Evolutionary conservation across 2,329 filamentous ascomycete species (phyloP), one percentile per base, ranked within the genome.

Genomic region (Ophiostoma angusticollis): DNA sequence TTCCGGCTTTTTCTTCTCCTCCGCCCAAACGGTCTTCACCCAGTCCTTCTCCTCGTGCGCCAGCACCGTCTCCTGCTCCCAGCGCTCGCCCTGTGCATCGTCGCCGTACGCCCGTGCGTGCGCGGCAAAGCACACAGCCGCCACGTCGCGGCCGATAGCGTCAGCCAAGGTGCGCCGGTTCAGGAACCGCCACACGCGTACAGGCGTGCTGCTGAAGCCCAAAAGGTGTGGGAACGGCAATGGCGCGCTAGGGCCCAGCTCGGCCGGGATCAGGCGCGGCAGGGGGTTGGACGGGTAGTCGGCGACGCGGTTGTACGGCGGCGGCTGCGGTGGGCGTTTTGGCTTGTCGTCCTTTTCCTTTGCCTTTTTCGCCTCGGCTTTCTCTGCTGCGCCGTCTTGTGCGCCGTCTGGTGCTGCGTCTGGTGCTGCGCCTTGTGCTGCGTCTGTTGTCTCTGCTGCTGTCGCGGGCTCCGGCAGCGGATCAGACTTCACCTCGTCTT

Each of bases 171-270:
- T 63, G 39, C 91, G 80, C 45, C 80, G 79, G 57, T 80, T 93
- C 44, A 98, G 67, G 69, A 87, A 98, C 47, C 91, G 82, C 54
- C 81, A 82, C 44, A 96, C 68, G 44, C 91, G 80, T 47, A 78
- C 81, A 1, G 86, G 83, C 3, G 89, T 95, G 62, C 91, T 89
- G 46, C 83, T 65, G 66, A 98, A 93, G 44, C 91, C 91, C 22
- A 98, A 79, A 42, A 95, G 72, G 57, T 96, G 89, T 1, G 89
- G 89, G 58, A 93, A 83, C 30, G 74, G 67, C 43, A 98, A 70
- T 12, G 81, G 69, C 18, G 72, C 66, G 6, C 80, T 78, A 31
- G 85, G 85, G 27, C 78, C 73, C 52, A 98, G 75, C 43, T 79
- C 72, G 45, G 65, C 54, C 4, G 89, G 89, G 31, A 81, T 72